These are phyloP conservation scores for Aspergillus novofumigatus DNA, from an alignment of 2,329 filamentous ascomycete genomes.

Conservation along the genomic window DNA sequence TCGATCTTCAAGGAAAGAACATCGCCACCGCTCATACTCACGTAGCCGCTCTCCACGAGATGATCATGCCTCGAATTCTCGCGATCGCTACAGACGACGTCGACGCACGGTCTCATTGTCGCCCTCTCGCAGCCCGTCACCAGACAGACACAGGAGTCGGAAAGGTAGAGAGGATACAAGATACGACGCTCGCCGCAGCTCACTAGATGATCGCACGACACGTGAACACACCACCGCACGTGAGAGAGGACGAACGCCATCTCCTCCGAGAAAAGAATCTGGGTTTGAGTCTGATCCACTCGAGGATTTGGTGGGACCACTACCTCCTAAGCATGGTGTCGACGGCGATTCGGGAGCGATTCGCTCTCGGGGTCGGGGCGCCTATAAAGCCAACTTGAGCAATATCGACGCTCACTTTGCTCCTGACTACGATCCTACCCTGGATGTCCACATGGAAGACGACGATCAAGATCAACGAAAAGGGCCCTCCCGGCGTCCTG, in stretches of 20 bases:
- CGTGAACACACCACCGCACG: neutral
- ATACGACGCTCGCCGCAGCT: neutral
- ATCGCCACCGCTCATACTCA: conserved; percentile 16
- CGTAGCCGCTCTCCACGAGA: conserved; percentile 18
- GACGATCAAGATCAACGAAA: conserved; percentile 58
- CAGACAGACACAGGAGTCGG: conserved; percentile 8
- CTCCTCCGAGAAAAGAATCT: conserved; percentile 6
- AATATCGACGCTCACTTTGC: conserved; percentile 80
- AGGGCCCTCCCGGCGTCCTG: conserved; percentile 40
- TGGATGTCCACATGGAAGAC: conserved; percentile 38
- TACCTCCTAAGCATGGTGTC: conserved; percentile 49
- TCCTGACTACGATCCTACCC: conserved; percentile 55
- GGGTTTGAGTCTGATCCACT: conserved; percentile 62
- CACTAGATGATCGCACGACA: conserved; percentile 6
- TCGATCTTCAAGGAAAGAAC: conserved; percentile 12
- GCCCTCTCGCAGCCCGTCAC: conserved; percentile 18
- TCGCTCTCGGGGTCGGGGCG: conserved; percentile 67
- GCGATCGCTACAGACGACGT: conserved; percentile 11
- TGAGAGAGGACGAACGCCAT: conserved; percentile 1
- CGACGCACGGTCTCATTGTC: conserved; percentile 18
- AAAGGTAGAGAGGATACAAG: conserved; percentile 11
- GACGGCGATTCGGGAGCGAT: conserved; percentile 34
- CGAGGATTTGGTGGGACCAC: conserved; percentile 71
- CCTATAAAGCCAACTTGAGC: conserved; percentile 52
- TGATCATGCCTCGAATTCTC: conserved; percentile 6